These are phyloP conservation scores for Acer yangbiense DNA, from an alignment of 345 rosid species.

Conservation along the genomic window DNA sequence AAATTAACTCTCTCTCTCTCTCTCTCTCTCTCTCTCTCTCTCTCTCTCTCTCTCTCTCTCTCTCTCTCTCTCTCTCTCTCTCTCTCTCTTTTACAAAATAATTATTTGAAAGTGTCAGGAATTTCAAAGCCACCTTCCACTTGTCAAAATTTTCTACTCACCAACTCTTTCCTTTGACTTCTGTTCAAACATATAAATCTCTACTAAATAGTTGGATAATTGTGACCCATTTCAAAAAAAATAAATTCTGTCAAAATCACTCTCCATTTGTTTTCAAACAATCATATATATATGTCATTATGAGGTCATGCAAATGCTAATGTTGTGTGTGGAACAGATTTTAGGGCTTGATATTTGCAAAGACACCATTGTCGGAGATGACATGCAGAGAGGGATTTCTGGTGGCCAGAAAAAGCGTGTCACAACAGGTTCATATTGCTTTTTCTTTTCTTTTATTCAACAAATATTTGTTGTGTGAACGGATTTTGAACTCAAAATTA, in stretches of 20 bases:
- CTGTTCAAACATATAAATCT: background rate
- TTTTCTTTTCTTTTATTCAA: too few relatives aligned
- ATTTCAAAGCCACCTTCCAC: slow-evolving; percentile 1
- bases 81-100: too few relatives aligned
- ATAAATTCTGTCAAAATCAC: background rate
- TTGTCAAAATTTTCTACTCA: slow-evolving; percentile 27
- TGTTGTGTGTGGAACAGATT: slow-evolving; percentile 43
- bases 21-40: too few relatives aligned
- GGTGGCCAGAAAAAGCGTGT: slow-evolving; percentile 92
- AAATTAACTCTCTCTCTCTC: too few relatives aligned
- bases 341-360: slow-evolving; percentile 87
- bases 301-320: background rate
- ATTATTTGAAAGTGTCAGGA: background rate
- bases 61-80: too few relatives aligned
- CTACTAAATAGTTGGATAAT: background rate
- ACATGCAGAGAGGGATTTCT: slow-evolving; percentile 82
- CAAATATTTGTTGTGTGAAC: background rate
- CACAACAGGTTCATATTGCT: slow-evolving; percentile 62
- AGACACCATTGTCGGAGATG: slow-evolving; percentile 79
- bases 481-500: too few relatives aligned
- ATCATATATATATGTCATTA: background rate
- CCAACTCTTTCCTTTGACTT: slow-evolving; percentile 22
- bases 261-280: background rate
- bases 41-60: too few relatives aligned
- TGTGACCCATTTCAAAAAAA: background rate